Evolutionary conservation across 805 yeast species (phyloP).

Genomic region (Myxozyma melibiosi): DNA sequence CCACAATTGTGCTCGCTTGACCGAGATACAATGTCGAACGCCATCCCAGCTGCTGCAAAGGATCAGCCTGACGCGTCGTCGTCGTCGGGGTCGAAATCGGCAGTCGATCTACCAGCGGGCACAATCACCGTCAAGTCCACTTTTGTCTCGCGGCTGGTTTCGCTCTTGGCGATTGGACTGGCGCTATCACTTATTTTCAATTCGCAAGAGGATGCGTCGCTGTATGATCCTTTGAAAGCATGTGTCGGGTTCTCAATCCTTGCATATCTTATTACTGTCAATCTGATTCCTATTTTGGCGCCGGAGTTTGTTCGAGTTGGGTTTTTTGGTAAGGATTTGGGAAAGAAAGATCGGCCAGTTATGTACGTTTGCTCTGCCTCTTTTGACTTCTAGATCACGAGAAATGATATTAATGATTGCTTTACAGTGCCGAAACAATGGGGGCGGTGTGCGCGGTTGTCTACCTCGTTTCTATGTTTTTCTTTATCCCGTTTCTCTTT

Average conservation of each 20-base stretch:
- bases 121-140: not conserved
- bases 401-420: too few species aligned
- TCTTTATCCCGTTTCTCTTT: constrained; percentile 86
- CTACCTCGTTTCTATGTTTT: constrained; percentile 76
- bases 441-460: constrained; percentile 88
- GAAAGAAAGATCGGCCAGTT: constrained; percentile 68
- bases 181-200: constrained; percentile 9
- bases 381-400: not conserved
- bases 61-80: too few species aligned
- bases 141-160: not conserved
- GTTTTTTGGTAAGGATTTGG: constrained; percentile 79
- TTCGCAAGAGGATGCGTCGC: constrained; percentile 4
- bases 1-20: not conserved
- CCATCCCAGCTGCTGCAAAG: too few species aligned
- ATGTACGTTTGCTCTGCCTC: constrained; percentile 1
- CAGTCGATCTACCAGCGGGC: not conserved
- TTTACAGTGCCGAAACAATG: constrained; percentile 76
- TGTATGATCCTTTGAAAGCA: constrained; percentile 54
- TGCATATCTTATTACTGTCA: constrained; percentile 63
- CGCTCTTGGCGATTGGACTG: not conserved
- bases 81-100: too few species aligned
- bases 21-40: not conserved
- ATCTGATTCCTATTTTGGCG: constrained; percentile 69
- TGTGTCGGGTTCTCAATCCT: constrained; percentile 67
- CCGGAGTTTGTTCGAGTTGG: constrained; percentile 74